phyloP scores from a whole-genome alignment of 768 basidiomycete species.

The Pleurotus cornucopiae region DNA sequence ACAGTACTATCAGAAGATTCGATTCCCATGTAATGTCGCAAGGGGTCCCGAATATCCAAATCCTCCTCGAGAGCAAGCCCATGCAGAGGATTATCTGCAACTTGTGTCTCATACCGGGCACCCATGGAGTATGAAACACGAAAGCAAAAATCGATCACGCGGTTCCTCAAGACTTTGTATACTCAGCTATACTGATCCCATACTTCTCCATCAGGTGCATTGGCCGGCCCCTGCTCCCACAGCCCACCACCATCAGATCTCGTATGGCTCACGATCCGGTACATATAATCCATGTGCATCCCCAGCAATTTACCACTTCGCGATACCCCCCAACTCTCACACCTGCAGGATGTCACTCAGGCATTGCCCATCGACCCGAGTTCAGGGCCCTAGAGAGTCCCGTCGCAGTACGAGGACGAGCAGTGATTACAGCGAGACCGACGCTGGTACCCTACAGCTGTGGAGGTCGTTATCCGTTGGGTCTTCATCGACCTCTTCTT shows the following conservation, averaged over 20 bases:
- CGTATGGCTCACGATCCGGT: background rate
- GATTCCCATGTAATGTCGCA: conserved; percentile 51
- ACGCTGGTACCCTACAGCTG: background rate
- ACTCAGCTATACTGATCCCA: background rate
- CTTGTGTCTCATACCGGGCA: background rate
- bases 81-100: conserved; percentile 7
- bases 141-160: background rate
- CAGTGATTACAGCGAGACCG: background rate
- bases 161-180: no score
- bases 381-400: conserved; percentile 1
- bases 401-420: background rate
- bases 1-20: conserved; percentile 27
- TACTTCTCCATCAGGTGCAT: conserved; percentile 3
- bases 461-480: background rate
- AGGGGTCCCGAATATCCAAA: conserved; percentile 53
- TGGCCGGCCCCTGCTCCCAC: background rate
- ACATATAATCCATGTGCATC: background rate
- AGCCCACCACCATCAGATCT: conserved; percentile 4
- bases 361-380: background rate
- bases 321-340: background rate
- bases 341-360: background rate
- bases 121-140: background rate
- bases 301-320: background rate
- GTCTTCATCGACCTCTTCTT: background rate
- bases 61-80: conserved; percentile 48